Base-by-base conservation (phyloP, 257 asterid species). In the Fraxinus anomala region DNA sequence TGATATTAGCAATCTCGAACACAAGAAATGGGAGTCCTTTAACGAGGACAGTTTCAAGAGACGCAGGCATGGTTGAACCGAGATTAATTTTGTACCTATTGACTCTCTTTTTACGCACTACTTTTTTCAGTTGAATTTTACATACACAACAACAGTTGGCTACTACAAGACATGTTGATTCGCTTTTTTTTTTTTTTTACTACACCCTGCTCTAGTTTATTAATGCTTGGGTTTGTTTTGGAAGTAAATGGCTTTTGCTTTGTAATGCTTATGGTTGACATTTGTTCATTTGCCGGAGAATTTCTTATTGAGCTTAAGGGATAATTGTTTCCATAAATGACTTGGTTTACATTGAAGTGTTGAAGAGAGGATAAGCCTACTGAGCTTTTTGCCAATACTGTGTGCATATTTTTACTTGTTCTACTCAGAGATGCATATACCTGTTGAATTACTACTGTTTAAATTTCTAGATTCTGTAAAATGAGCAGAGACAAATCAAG, bases 1-100 rank as follows among this genome's bases (percentile, higher is more conserved):
- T 70, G 98, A 95, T 89, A 72, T 95, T 47, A 90, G 97, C 85
- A 14, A 76, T 80, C 94, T 95, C 5, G 90, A 95, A 85, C 99
- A 95, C 85, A 87, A 74, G 80, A 77, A 85, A 9, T 93, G 99
- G 99, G 98, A 95, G 84, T 88, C 89, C 8, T 90, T 82, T 73
- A 72, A 84, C 5, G 95, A 84, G 83, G 92, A 85, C 77, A 87
- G 78, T 79, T 51, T 70, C 87, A 90, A 93, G 90, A 89, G 97
- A 86, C 94, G 96, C 65, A 83, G 97, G 82, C 96, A 84, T 70
- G 40, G 86, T 23, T 92, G 85, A 82, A 33, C 44, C 4, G 6
- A 44, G 0, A 26, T 31, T 26, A 24, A 26, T 63, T 26, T 11
- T 63, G 36, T 26, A 63, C 69, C 69, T 10, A 12, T 26, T 10